Conservation (phyloP, 2,329 filamentous ascomycete genomes). For the Lachnellula arida region DNA sequence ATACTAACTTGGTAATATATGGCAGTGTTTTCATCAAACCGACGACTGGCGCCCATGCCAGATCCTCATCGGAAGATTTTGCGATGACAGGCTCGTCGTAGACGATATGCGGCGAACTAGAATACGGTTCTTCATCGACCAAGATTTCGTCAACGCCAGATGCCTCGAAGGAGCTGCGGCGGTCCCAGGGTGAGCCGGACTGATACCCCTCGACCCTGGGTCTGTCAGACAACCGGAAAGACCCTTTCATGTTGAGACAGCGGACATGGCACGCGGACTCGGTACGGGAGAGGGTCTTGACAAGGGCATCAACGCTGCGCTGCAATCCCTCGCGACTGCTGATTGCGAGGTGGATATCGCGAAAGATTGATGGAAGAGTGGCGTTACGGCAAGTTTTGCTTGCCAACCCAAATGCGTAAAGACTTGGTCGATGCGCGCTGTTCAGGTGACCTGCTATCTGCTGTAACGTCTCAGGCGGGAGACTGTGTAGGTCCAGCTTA, state of each 20-base stretch:
- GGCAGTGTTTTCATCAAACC: slow-evolving; percentile 2
- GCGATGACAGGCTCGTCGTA: slow-evolving; percentile 8
- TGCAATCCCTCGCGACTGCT: slow-evolving; percentile 5
- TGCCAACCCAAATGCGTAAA: slow-evolving; percentile 8
- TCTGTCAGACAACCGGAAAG: neutral
- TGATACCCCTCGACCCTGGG: neutral
- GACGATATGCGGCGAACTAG: neutral
- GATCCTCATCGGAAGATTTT: slow-evolving; percentile 9
- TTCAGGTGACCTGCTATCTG: slow-evolving; percentile 7
- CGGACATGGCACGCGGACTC: slow-evolving; percentile 6
- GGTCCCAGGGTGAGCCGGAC: neutral
- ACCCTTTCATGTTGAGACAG: slow-evolving; percentile 10
- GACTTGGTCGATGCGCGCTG: slow-evolving; percentile 6
- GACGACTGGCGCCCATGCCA: slow-evolving; percentile 9
- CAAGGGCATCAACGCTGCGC: slow-evolving; percentile 5
- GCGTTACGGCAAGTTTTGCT: slow-evolving; percentile 8
- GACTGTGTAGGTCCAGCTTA: neutral
- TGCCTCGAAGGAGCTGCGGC: slow-evolving; percentile 1
- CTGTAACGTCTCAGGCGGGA: slow-evolving; percentile 4
- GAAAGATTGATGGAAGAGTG: slow-evolving; percentile 5
- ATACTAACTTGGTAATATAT: slow-evolving; percentile 7
- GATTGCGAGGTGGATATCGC: neutral
- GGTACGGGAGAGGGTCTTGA: slow-evolving; percentile 1
- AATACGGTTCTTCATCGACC: slow-evolving; percentile 5
- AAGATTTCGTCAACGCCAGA: slow-evolving; percentile 7